phyloP scores from a whole-genome alignment of 1,139 yeast genomes.

The Magnusiomyces ingens region DNA sequence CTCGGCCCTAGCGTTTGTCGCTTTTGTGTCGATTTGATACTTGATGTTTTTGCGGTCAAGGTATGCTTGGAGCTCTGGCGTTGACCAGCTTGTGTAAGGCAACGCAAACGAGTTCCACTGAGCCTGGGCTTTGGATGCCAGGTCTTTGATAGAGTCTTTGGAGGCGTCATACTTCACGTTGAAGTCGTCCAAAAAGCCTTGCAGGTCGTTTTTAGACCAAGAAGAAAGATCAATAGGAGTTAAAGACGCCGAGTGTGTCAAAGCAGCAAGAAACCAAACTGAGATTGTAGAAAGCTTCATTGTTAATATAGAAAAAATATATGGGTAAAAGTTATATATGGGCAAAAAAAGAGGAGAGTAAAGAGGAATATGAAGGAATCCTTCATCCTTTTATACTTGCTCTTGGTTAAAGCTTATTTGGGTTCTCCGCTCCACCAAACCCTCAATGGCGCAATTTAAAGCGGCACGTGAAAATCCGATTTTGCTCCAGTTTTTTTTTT shows the following conservation, averaged over 20 bases:
- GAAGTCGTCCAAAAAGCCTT: neutral
- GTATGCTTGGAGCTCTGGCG: neutral
- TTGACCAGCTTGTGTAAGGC: neutral
- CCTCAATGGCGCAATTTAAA: too few species aligned
- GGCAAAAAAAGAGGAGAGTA: too few species aligned
- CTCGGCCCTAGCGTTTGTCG: neutral
- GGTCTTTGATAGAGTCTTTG: neutral
- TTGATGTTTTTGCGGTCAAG: neutral
- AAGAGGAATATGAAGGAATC: too few species aligned
- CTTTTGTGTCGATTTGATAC: neutral
- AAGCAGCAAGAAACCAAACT: neutral
- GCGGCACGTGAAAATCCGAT: too few species aligned
- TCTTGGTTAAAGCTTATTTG: too few species aligned
- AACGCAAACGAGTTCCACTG: conserved; percentile 2
- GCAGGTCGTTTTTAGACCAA: conserved; percentile 3
- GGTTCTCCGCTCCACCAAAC: too few species aligned
- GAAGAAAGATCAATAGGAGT: neutral
- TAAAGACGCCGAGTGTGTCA: neutral
- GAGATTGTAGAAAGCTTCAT: conserved; percentile 2
- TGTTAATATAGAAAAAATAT: neutral
- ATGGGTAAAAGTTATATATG: too few species aligned
- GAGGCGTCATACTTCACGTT: neutral
- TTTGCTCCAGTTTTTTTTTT: too few species aligned
- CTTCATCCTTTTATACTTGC: too few species aligned
- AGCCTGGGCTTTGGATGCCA: neutral